Percentiles rank a stretch among this genome's conserved stretches.
Evolutionary conservation across 108 stramenopile species (phyloP).

Genomic region (Skeletonema marinoi): DNA sequence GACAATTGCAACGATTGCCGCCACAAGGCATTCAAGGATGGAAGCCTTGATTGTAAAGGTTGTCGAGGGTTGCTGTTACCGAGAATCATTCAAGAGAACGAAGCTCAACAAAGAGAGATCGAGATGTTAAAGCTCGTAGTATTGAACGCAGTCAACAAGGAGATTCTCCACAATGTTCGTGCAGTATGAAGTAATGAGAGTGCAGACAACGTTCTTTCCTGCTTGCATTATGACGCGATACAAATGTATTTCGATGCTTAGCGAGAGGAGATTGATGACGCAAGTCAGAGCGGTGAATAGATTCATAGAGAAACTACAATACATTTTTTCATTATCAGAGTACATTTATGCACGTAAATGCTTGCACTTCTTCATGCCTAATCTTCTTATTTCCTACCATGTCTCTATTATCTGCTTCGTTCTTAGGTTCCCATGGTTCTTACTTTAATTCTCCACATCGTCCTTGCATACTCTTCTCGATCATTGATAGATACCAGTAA

Average conservation of each 20-base stretch:
- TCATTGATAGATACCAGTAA: too few species aligned
- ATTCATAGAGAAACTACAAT: too few species aligned
- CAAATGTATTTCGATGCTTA: not conserved
- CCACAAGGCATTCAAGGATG: not conserved
- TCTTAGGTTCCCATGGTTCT: too few species aligned
- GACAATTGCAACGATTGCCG: slow-evolving; percentile 3
- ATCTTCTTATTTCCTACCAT: too few species aligned
- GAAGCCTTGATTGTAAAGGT: slow-evolving; percentile 2
- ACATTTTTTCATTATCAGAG: too few species aligned
- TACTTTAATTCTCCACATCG: too few species aligned
- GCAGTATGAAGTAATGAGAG: not conserved
- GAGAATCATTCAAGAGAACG: not conserved
- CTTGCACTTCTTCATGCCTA: too few species aligned
- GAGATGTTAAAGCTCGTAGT: not conserved
- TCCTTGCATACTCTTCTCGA: too few species aligned
- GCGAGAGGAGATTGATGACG: too few species aligned
- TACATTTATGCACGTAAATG: too few species aligned
- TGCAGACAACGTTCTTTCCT: not conserved
- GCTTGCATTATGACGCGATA: not conserved
- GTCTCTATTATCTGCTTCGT: too few species aligned
- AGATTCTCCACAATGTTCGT: not conserved
- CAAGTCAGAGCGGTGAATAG: too few species aligned
- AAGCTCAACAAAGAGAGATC: not conserved
- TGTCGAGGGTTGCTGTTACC: not conserved
- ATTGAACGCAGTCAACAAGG: not conserved